phyloP scores from a whole-genome alignment of 1,284 basidiomycete genomes.

The Tremellales sp. region DNA sequence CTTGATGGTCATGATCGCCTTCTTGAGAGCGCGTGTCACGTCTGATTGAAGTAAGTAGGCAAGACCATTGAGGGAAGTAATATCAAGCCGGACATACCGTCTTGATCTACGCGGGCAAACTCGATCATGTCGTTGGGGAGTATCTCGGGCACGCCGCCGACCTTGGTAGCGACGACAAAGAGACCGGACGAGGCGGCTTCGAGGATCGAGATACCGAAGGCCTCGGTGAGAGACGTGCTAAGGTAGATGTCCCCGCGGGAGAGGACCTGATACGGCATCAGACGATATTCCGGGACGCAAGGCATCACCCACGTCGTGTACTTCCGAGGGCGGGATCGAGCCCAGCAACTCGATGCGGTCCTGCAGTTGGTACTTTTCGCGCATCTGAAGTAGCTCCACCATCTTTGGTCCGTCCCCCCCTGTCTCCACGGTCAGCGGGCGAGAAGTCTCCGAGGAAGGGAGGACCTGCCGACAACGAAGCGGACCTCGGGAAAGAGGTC shows the following conservation, averaged over 20 bases:
- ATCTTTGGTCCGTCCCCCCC: constrained; percentile 94
- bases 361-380: constrained; percentile 83
- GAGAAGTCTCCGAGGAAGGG: no score
- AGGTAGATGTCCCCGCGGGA: constrained; percentile 83
- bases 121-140: constrained; percentile 90
- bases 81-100: constrained; percentile 51
- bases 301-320: constrained; percentile 61
- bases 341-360: constrained; percentile 88
- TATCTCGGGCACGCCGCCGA: constrained; percentile 95
- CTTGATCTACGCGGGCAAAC: constrained; percentile 84
- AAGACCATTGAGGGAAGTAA: neutral
- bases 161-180: constrained; percentile 88
- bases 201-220: constrained; percentile 93
- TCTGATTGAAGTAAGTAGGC: constrained; percentile 54
- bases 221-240: constrained; percentile 92
- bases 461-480: constrained; percentile 88
- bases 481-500: constrained; percentile 73
- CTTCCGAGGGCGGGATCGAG: constrained; percentile 72
- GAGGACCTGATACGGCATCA: constrained; percentile 60
- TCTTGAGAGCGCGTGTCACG: constrained; percentile 73
- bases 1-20: constrained; percentile 70
- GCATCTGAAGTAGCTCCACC: constrained; percentile 91
- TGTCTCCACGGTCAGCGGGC: constrained; percentile 28
- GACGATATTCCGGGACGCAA: neutral
- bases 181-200: constrained; percentile 94